phyloP scores from a whole-genome alignment of 2,329 filamentous ascomycete genomes.

The Cordyceps cateniannulata region DNA sequence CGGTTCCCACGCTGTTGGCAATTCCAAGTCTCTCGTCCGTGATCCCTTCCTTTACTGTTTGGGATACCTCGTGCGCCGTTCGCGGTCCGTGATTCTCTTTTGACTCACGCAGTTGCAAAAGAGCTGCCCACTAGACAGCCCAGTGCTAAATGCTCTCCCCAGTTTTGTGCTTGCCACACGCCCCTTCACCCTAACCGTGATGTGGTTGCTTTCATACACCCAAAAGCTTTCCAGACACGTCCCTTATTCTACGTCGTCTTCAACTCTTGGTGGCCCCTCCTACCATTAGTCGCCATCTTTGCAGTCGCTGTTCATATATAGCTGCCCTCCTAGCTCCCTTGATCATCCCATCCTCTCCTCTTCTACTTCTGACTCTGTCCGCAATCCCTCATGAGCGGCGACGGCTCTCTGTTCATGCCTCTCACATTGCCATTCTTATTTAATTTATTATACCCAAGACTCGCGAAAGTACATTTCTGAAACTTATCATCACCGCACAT shows the following conservation, averaged over 20 bases:
- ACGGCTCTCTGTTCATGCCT: not conserved
- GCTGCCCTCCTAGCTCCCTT: not conserved
- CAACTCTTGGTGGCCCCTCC: not conserved
- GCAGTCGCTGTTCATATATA: slow-evolving; percentile 3
- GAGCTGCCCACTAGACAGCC: not conserved
- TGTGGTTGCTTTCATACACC: not conserved
- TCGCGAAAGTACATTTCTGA: slow-evolving; percentile 5
- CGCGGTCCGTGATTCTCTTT: not conserved
- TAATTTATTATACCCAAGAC: slow-evolving; percentile 9
- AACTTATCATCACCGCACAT: slow-evolving; percentile 3
- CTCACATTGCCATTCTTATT: not conserved
- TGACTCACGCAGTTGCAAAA: not conserved
- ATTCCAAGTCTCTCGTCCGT: not conserved
- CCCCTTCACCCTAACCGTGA: not conserved
- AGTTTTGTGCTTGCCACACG: not conserved
- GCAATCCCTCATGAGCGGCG: slow-evolving; percentile 1
- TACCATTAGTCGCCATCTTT: not conserved
- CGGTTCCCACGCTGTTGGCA: not conserved
- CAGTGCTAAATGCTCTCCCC: not conserved
- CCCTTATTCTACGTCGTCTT: not conserved
- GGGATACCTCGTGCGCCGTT: not conserved
- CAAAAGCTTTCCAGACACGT: not conserved
- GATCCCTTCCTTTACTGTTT: not conserved
- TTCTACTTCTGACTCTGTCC: not conserved
- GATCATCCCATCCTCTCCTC: not conserved